Evolutionary conservation across 2,329 filamentous ascomycete genomes (phyloP), one percentile per base, ranked within the genome.

Genomic region (Cladobotryum protrusum): DNA sequence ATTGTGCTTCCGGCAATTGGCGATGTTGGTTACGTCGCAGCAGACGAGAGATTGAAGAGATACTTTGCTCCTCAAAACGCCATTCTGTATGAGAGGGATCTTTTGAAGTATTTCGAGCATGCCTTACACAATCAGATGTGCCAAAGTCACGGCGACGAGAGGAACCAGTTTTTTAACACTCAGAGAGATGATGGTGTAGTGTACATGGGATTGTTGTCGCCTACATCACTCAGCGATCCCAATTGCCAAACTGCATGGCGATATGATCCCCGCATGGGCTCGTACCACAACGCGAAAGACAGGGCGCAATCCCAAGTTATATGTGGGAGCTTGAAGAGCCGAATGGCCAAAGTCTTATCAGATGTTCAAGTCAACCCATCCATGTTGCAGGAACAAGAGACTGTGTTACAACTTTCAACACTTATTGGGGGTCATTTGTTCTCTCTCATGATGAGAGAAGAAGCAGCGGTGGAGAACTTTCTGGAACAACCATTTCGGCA

Each of bases 1-100:
- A 61, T 77, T 5, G 63, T 75, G 50, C 60, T 76, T 14, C 54
- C 58, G 4, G 58, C 45, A 11, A 59, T 75, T 13, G 61, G 64
- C 2, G 71, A 66, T 4, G 59, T 69, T 4, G 72, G 73, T 1
- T 68, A 64, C 45, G 56, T 74, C 5, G 54, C 3, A 47, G 51
- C 15, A 54, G 49, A 29, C 11, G 24, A 29, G 6, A 29, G 24
- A 29, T 29, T 29, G 24, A 29, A 29, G 24, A 29, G 24, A 29
- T 29, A 29, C 24, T 29, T 29, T 29, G 24, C 24, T 29, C 24
- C 24, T 8, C 24, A 29, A 9, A 5, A 48, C 18, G 15, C 39
- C 44, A 7, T 24, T 49, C 7, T 17, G 53, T 17, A 29, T 29
- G 24, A 29, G 24, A 29, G 11, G 49, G 35, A 40, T 57, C 5